A percentile compares a stretch with the other conserved stretches of the same genome.
phyloP scores from a whole-genome alignment of 306 rosid species.

The Acacia confusa region DNA sequence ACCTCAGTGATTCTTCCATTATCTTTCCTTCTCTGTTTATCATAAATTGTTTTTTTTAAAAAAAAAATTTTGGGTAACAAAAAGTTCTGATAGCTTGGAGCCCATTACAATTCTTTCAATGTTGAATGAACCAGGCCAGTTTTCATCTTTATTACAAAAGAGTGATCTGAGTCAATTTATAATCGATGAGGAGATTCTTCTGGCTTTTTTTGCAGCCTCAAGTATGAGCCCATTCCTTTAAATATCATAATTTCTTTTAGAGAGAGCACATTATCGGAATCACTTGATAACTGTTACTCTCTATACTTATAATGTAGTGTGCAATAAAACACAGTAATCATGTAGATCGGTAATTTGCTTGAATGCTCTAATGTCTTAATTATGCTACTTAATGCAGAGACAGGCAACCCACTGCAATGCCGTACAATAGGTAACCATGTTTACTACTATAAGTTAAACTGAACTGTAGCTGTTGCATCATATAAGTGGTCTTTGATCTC shows the following conservation, averaged over 20 bases:
- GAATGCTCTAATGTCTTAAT: slow-evolving; percentile 29
- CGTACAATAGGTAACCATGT: slow-evolving; percentile 53
- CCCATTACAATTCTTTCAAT: neutral
- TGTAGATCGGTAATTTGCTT: neutral
- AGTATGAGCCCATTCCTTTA: slow-evolving; percentile 52
- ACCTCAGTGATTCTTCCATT: neutral
- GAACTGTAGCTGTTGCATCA: neutral
- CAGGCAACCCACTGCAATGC: slow-evolving; percentile 57
- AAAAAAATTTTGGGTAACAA: neutral
- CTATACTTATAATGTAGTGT: neutral
- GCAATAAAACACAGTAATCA: neutral
- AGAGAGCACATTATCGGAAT: neutral
- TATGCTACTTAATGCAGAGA: slow-evolving; percentile 46
- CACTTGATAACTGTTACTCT: neutral
- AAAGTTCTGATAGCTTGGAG: neutral
- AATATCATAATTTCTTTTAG: neutral
- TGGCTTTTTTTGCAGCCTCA: slow-evolving; percentile 74
- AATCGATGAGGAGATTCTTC: slow-evolving; percentile 65
- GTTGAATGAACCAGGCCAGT: slow-evolving; percentile 47
- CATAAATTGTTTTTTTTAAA: neutral
- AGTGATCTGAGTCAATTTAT: slow-evolving; percentile 62
- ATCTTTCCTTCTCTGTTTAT: slow-evolving; percentile 6
- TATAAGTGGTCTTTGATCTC: neutral
- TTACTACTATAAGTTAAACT: neutral
- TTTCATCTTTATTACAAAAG: slow-evolving; percentile 41